Base-by-base conservation (phyloP, 768 basidiomycete genomes). In the Boletellus ananiceps region DNA sequence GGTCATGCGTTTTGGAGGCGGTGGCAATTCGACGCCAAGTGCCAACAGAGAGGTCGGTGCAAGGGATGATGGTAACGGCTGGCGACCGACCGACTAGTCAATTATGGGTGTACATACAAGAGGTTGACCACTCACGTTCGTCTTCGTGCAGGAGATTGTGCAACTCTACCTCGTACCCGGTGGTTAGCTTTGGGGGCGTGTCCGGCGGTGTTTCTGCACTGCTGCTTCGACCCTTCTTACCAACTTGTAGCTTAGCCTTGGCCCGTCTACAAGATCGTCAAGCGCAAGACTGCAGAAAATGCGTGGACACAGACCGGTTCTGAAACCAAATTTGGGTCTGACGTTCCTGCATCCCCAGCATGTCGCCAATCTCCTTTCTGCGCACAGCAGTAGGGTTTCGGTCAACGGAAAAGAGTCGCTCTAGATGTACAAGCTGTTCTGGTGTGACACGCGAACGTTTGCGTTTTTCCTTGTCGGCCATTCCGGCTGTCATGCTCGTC, bases 281-380 rank as follows among this genome's bases (percentile, higher is more conserved):
- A 45, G 40, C 12, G 13, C 15, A 44, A 34, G 19, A 34, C 18
- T 19, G 19, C 7, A 8, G 2, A 37, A 12, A 45, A 11, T 43
- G 36, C 11, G 8, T 29, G 29, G 6, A 31, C 5, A 55, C 57
- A 7, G 23, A 57, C 88, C 88, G 74, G 62, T 92, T 91, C 64
- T 92, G 88, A 59, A 90, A 92, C 89, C 89, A 91, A 40, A 92
- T 86, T 67, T 91, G 89, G 0, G 86, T 89, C 72, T 91, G 89
- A 33, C 88, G 82, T 68, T 91, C 89, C 44, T 86, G 79, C 84
- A 92, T 89, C 14, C 86, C 86, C 5, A 92, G 73, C 47, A 79
- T 65, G 21, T 82, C 78, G 50, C 84, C 81, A 45, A 92, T 88
- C 57, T 89, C 88, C 46, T 81, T 79, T 37, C 89, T 74, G 42